Percentiles rank a stretch among this genome's conserved stretches.
Conservation (phyloP, 2,329 filamentous ascomycete genomes). For the Thielaviopsis punctulata region DNA sequence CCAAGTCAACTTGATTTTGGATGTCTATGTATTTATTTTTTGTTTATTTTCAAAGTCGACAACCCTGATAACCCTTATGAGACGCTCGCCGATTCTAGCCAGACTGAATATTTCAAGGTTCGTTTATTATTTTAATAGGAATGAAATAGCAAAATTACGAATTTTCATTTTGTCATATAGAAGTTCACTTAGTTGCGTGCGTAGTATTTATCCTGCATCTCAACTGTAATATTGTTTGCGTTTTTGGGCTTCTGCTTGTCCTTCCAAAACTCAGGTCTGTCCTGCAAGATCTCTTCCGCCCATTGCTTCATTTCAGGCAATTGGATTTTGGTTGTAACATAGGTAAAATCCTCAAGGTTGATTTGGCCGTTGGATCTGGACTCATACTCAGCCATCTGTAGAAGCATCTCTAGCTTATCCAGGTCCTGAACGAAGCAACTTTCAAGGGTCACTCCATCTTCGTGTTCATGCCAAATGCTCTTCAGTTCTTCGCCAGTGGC, state of each 20-base stretch:
- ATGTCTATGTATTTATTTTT: too few relatives aligned
- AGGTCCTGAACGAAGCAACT: slow-evolving; percentile 87
- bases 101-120: too few relatives aligned
- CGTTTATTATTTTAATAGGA: too few relatives aligned
- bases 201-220: slow-evolving; percentile 31
- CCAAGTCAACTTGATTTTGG: too few relatives aligned
- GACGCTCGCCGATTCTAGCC: too few relatives aligned
- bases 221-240: slow-evolving; percentile 1
- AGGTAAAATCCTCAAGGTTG: slow-evolving; percentile 75
- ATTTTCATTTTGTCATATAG: too few relatives aligned
- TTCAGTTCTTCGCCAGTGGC: slow-evolving; percentile 51
- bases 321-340: slow-evolving; percentile 56
- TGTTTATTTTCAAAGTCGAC: too few relatives aligned
- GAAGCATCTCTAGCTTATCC: slow-evolving; percentile 86
- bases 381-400: slow-evolving; percentile 97
- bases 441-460: slow-evolving; percentile 69
- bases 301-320: slow-evolving; percentile 66
- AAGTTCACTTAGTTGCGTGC: slow-evolving; percentile 5
- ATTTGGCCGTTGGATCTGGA: slow-evolving; percentile 44
- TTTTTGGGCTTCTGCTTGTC: slow-evolving; percentile 18
- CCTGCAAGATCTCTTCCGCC: slow-evolving; percentile 58
- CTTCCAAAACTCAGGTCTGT: slow-evolving; percentile 60
- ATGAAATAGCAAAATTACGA: too few relatives aligned
- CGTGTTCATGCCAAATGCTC: slow-evolving; percentile 86
- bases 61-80: too few relatives aligned